Evolutionary conservation across 805 yeast genomes (phyloP), one percentile per base, ranked within the genome.

Genomic region (Candida koratica): DNA sequence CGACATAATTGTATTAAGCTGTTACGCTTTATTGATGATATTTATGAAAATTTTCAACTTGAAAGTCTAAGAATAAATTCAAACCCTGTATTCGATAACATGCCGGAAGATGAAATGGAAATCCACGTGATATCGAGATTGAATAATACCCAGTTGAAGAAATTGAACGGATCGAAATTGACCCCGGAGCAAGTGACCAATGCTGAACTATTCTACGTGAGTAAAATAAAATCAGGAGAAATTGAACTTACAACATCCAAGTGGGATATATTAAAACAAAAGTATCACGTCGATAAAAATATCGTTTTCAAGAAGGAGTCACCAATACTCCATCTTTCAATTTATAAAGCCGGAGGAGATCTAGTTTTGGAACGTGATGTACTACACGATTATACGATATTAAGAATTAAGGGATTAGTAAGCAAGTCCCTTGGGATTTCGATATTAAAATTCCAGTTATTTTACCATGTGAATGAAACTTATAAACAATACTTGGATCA

Each of bases 131-230:
- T 81, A 13, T 79, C 79, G 1, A 56, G 84, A 17, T 55, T 64
- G 5, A 41, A 36, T 5, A 60, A 63, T 37, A 38, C 29, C 19
- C 10, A 28, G 1, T 19, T 24, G 5, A 6, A 15, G n/a, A 58
- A 55, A 16, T 56, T 87, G 10, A 79, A 88, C 49, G 95, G 95
- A 1, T 67, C 78, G 0, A 34, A 24, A 0, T 58, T 85, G 6
- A 50, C 61, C 3, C 37, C 29, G 0, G 66, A 57, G 2, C 83
- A 79, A 32, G 64, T 87, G 12, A 45, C 40, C 5, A 83, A 80
- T 44, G 81, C 84, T 1, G 95, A 87, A 52, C 52, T 84, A 4
- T 85, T 73, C 50, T 78, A 83, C 41, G 60, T 83, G 18, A 66
- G 78, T 4, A 67, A 67, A 42, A 74, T 83, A 0, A 51, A 48